A percentile compares a stretch with the other conserved stretches of the same genome.
Evolutionary conservation across 208 protist species (phyloP).

Genomic region (Acanthamoeba quina): DNA sequence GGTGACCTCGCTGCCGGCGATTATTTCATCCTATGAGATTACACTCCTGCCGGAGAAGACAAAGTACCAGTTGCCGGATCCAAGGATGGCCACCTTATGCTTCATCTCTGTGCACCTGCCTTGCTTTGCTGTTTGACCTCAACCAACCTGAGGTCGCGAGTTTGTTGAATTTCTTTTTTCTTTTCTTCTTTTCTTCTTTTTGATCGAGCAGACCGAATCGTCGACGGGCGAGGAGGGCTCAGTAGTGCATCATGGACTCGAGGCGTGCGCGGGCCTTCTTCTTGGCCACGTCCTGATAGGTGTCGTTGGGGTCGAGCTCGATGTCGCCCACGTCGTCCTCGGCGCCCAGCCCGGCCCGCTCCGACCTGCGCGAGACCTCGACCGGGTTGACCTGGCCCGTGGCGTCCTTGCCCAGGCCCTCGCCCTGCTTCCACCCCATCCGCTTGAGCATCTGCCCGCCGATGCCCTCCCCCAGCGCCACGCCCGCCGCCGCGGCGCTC

Average conservation of each 20-base stretch:
- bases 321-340: slow-evolving; percentile 19
- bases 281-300: slow-evolving; percentile 65
- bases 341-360: slow-evolving; percentile 31
- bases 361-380: slow-evolving; percentile 6
- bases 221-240: no score
- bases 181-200: no score
- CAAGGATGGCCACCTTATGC: slow-evolving; percentile 80
- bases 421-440: slow-evolving; percentile 76
- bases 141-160: not conserved
- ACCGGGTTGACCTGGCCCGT: slow-evolving; percentile 29
- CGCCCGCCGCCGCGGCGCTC: not conserved
- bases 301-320: slow-evolving; percentile 55
- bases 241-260: slow-evolving; percentile 38
- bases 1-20: not conserved
- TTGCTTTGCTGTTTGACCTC: not conserved
- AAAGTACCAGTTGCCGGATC: slow-evolving; percentile 86
- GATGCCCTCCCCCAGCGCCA: slow-evolving; percentile 55
- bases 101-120: not conserved
- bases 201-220: no score
- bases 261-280: slow-evolving; percentile 60
- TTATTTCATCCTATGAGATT: not conserved
- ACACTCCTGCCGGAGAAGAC: not conserved
- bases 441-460: slow-evolving; percentile 68
- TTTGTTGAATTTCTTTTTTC: not conserved
- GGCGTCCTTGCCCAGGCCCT: slow-evolving; percentile 73